Percentiles rank a stretch among this genome's conserved stretches.
Evolutionary conservation across 768 basidiomycete genomes (phyloP).

Genomic region (Hemileccinum impolitum): DNA sequence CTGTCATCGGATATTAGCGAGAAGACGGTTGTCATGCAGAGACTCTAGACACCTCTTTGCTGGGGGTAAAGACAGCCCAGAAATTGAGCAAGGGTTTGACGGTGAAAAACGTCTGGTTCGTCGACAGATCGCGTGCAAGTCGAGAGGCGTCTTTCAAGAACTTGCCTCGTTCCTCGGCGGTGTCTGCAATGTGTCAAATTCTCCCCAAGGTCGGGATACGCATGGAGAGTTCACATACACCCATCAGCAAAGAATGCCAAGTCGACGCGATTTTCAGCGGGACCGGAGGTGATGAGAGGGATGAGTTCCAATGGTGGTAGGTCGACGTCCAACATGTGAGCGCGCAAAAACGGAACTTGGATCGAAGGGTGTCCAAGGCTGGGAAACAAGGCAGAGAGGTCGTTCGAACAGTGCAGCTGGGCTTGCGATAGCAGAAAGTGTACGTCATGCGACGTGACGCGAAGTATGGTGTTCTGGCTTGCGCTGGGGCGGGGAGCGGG

Average conservation of each 20-base stretch:
- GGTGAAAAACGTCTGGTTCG: slow-evolving; percentile 73
- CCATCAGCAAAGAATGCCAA: slow-evolving; percentile 78
- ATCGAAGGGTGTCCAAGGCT: background rate
- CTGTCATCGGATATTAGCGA: slow-evolving; percentile 27
- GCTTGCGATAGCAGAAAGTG: slow-evolving; percentile 15
- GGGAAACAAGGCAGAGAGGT: slow-evolving; percentile 10
- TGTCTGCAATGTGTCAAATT: slow-evolving; percentile 39
- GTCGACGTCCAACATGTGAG: slow-evolving; percentile 5
- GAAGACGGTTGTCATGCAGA: slow-evolving; percentile 20
- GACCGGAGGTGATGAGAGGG: slow-evolving; percentile 59
- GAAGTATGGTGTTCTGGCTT: slow-evolving; percentile 12
- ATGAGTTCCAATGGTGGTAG: slow-evolving; percentile 50
- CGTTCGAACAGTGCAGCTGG: slow-evolving; percentile 23
- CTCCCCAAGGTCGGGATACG: background rate
- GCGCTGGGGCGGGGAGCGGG: slow-evolving; percentile 8
- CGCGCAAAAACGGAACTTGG: slow-evolving; percentile 13
- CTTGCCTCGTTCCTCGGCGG: slow-evolving; percentile 51
- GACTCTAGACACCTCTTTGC: slow-evolving; percentile 52
- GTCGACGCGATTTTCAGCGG: slow-evolving; percentile 63
- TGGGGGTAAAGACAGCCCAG: slow-evolving; percentile 77
- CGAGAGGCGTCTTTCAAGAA: slow-evolving; percentile 65
- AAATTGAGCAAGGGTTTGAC: slow-evolving; percentile 77
- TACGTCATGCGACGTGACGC: slow-evolving; percentile 18
- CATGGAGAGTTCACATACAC: slow-evolving; percentile 43
- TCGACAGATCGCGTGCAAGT: slow-evolving; percentile 65